phyloP scores from a whole-genome alignment of 768 basidiomycete genomes.

The Leccinum disarticulatum region DNA sequence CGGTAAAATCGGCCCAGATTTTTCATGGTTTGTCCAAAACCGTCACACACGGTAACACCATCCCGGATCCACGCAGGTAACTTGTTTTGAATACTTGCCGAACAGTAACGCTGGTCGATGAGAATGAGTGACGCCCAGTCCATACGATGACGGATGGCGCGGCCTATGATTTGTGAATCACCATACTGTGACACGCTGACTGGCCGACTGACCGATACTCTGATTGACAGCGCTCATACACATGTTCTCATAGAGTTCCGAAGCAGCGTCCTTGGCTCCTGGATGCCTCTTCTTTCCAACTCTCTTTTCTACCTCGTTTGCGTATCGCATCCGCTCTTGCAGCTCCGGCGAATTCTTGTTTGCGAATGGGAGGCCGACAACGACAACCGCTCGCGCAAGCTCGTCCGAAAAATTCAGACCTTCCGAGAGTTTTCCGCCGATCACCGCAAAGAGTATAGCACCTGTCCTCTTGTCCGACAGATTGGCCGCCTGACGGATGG shows the following conservation, averaged over 20 bases:
- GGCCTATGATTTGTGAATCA: slow-evolving; percentile 48
- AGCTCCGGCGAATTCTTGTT: slow-evolving; percentile 91
- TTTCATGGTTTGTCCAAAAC: slow-evolving; percentile 72
- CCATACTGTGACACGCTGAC: not conserved
- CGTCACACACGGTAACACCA: slow-evolving; percentile 53
- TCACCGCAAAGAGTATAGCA: slow-evolving; percentile 88
- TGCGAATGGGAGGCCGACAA: slow-evolving; percentile 91
- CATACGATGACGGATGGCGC: slow-evolving; percentile 86
- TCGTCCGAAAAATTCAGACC: slow-evolving; percentile 78
- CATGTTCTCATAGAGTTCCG: slow-evolving; percentile 87
- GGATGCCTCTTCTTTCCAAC: slow-evolving; percentile 32
- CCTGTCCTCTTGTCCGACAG: slow-evolving; percentile 44
- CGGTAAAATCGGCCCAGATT: slow-evolving; percentile 69
- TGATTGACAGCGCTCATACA: slow-evolving; percentile 97
- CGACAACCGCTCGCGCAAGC: slow-evolving; percentile 81
- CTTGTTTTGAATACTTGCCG: slow-evolving; percentile 66
- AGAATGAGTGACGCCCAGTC: slow-evolving; percentile 94
- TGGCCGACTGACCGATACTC: slow-evolving; percentile 71
- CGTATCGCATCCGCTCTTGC: slow-evolving; percentile 88
- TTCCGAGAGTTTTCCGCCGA: slow-evolving; percentile 97
- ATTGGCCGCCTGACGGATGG: slow-evolving; percentile 17
- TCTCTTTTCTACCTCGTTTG: slow-evolving; percentile 57
- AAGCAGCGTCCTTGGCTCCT: slow-evolving; percentile 63
- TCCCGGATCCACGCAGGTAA: slow-evolving; percentile 90
- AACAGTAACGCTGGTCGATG: slow-evolving; percentile 80